These are phyloP conservation scores for Pythium sp. DNA, from an alignment of 352 stramenopile genomes.

Conservation along the genomic window DNA sequence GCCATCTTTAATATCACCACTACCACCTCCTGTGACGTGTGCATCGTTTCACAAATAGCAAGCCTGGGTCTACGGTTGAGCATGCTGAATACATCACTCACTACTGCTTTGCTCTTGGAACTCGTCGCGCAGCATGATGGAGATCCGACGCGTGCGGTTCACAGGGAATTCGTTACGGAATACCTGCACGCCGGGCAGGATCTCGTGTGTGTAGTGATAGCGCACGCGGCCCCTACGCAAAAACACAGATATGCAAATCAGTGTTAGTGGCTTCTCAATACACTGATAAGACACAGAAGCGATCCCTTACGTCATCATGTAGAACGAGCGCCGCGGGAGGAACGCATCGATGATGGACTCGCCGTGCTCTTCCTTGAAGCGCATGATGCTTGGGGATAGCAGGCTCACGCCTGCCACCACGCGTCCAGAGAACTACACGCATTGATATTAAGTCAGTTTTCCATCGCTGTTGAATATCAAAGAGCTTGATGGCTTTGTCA, in stretches of 20 bases:
- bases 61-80: not conserved
- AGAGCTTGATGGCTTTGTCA: no score
- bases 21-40: not conserved
- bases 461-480: no score
- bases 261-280: not conserved
- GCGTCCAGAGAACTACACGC: slow-evolving; percentile 65
- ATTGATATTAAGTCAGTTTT: not conserved
- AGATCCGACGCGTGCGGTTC: slow-evolving; percentile 74
- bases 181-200: slow-evolving; percentile 58
- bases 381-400: slow-evolving; percentile 80
- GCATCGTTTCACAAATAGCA: not conserved
- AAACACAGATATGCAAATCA: not conserved
- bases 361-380: slow-evolving; percentile 79
- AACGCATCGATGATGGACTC: slow-evolving; percentile 65
- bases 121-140: slow-evolving; percentile 81
- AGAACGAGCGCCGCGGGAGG: slow-evolving; percentile 75
- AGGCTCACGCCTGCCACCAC: slow-evolving; percentile 77
- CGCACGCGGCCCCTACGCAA: slow-evolving; percentile 55
- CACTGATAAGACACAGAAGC: not conserved
- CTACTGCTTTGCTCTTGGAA: slow-evolving; percentile 31
- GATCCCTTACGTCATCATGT: slow-evolving; percentile 78
- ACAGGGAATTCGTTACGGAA: slow-evolving; percentile 56
- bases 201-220: slow-evolving; percentile 87
- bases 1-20: slow-evolving; percentile 6
- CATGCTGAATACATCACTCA: not conserved